Percentiles rank a stretch among this genome's conserved stretches.
These are phyloP conservation scores for Punctularia strigosozonata DNA, from an alignment of 768 basidiomycete species.

Conservation along the genomic window DNA sequence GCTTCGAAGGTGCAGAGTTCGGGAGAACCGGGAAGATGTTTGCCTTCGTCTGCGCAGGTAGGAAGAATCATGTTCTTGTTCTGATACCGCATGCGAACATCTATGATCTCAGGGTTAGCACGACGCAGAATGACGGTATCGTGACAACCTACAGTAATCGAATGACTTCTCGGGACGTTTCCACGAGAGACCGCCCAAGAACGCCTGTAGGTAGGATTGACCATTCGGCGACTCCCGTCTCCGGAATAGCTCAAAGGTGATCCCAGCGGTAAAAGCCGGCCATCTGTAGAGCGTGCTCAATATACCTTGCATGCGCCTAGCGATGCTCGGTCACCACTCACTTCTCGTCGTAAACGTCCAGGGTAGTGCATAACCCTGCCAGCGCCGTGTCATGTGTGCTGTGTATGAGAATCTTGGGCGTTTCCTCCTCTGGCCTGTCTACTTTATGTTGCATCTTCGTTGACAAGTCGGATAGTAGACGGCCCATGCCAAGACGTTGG, in stretches of 20 bases:
- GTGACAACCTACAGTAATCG: slow-evolving; percentile 30
- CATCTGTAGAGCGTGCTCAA: slow-evolving; percentile 32
- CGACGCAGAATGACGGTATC: neutral
- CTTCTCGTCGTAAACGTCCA: slow-evolving; percentile 67
- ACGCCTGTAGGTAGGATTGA: slow-evolving; percentile 21
- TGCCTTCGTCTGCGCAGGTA: slow-evolving; percentile 49
- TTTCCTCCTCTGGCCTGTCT: slow-evolving; percentile 29
- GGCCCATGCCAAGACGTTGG: slow-evolving; percentile 66
- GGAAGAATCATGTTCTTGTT: slow-evolving; percentile 54
- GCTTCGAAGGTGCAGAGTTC: slow-evolving; percentile 64
- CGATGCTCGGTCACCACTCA: slow-evolving; percentile 16
- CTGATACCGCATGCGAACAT: slow-evolving; percentile 69
- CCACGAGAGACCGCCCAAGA: slow-evolving; percentile 28
- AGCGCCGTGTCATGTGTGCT: slow-evolving; percentile 65
- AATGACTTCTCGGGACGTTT: slow-evolving; percentile 10
- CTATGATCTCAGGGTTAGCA: slow-evolving; percentile 17
- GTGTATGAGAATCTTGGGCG: slow-evolving; percentile 55
- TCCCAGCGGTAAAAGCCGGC: slow-evolving; percentile 64
- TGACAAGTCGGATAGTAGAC: slow-evolving; percentile 53
- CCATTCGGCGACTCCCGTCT: slow-evolving; percentile 3
- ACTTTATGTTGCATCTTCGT: slow-evolving; percentile 51
- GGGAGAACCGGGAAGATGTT: slow-evolving; percentile 57
- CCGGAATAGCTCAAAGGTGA: slow-evolving; percentile 62
- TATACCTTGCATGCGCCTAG: neutral
- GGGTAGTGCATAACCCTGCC: slow-evolving; percentile 48